These are phyloP conservation scores for Ophiognomonia clavigignenti-juglandacearum DNA, from an alignment of 2,329 filamentous ascomycete genomes.

Conservation along the genomic window DNA sequence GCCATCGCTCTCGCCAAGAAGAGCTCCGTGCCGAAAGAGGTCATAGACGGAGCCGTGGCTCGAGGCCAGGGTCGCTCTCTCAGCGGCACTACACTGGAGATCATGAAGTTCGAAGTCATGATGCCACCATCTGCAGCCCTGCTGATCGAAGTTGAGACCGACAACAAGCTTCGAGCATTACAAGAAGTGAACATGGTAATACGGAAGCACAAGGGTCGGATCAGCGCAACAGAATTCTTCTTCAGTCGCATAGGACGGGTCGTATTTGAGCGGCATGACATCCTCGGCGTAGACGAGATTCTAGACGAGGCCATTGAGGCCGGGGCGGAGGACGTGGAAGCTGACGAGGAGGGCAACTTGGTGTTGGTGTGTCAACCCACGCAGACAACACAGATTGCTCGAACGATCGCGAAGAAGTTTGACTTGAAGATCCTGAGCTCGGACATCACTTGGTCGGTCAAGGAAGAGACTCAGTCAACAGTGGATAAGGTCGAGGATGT, in stretches of 20 bases:
- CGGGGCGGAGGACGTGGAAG: conserved; percentile 69
- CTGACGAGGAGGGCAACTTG: conserved; percentile 63
- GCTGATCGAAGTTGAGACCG: conserved; percentile 81
- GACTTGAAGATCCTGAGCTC: conserved; percentile 65
- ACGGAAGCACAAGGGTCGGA: conserved; percentile 65
- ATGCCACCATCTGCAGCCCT: conserved; percentile 71
- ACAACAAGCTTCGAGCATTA: conserved; percentile 69
- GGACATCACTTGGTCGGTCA: conserved; percentile 82
- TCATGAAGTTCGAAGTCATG: conserved; percentile 73
- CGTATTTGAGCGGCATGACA: conserved; percentile 54
- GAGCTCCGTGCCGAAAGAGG: conserved; percentile 74
- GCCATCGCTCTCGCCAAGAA: conserved; percentile 77
- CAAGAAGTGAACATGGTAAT: conserved; percentile 68
- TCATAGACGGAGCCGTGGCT: conserved; percentile 81
- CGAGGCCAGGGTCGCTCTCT: conserved; percentile 81
- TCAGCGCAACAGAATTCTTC: conserved; percentile 74
- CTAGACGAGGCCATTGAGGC: conserved; percentile 81
- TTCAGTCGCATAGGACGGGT: conserved; percentile 78
- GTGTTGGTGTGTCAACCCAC: conserved; percentile 66
- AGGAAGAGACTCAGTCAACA: conserved; percentile 69
- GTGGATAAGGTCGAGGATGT: conserved; percentile 54
- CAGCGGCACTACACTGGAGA: conserved; percentile 71
- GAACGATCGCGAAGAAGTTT: conserved; percentile 58
- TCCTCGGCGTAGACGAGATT: conserved; percentile 62
- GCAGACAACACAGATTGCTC: conserved; percentile 58